Base-by-base conservation (phyloP, 306 rosid species). In the Vigna unguiculata region DNA sequence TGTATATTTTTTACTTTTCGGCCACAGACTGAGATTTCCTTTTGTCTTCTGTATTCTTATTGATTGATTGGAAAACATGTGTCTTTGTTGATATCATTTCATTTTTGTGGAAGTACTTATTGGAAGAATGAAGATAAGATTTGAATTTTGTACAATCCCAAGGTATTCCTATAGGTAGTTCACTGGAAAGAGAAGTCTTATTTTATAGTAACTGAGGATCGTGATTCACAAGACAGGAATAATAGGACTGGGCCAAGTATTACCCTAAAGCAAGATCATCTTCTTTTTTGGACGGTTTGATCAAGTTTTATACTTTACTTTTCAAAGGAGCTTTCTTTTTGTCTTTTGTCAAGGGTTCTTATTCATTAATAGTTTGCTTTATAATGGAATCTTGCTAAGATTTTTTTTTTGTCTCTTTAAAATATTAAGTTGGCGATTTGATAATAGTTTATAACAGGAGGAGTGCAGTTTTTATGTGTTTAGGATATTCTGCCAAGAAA, bases 51-150 rank as follows among this genome's bases (percentile, higher is more conserved):
- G 81, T 58, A 51, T 21, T 22, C 19, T 20, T 40, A 62, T 78
- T 62, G 69, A 78, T 81, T 74, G 74, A 74, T 81, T 78, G 74
- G 20, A 61, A 53, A 38, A 28, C 49, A 51, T 51, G 74, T 62
- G 55, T 74, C 46, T 55, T 68, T 74, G 22, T 68, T 68, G 69
- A 49, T 76, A n/a, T 61, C 63, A 73, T 78, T 66, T 73, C 43
- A 61, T 45, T 52, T 28, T 55, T 53, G 19, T 78, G 77, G 62
- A 47, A 48, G 75, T 78, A 63, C 60, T 11, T 28, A 60, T 78
- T 58, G 80, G 53, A 52, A 32, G 74, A 53, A 61, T 22, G 63
- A 53, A 71, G 64, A 32, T 61, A 51, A 61, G 32, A 21, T 75
- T 69, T 28, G 45, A 41, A 55, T 41, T 63, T 63, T 69, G 76